These are phyloP conservation scores for Stephania cephalantha DNA, from an alignment of 164 flowering plant species.

Conservation along the genomic window DNA sequence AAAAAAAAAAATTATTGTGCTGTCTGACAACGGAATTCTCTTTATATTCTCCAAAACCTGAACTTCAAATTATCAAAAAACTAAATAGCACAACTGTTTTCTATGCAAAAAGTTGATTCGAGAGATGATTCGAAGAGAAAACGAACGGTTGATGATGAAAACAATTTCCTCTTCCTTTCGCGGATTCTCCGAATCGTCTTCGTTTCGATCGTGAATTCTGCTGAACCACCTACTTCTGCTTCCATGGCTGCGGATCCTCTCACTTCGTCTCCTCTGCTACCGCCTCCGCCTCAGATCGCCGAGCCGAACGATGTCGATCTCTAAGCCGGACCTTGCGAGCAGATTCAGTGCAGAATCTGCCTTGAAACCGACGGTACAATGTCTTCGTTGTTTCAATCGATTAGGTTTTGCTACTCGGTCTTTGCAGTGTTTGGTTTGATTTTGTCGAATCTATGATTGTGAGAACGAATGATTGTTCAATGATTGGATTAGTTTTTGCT, in stretches of 20 bases:
- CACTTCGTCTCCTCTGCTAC: constrained; percentile 53
- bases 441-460: background rate
- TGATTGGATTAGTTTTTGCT: no score
- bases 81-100: no score
- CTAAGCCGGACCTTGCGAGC: constrained; percentile 85
- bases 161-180: background rate
- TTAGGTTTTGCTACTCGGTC: background rate
- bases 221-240: background rate
- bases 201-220: background rate
- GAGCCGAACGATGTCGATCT: constrained; percentile 64
- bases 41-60: no score
- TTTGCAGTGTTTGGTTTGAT: background rate
- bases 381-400: background rate
- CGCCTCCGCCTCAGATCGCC: constrained; percentile 41
- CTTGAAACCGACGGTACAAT: constrained; percentile 82
- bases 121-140: no score
- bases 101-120: no score
- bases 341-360: constrained; percentile 97
- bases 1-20: no score
- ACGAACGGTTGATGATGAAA: no score
- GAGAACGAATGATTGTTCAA: no score
- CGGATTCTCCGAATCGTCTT: background rate
- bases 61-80: no score
- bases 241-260: constrained; percentile 42
- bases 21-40: no score